A percentile compares a stretch with the other conserved stretches of the same genome.
Evolutionary conservation across 441 rosid species (phyloP).

Genomic region (Geranium incanum): DNA sequence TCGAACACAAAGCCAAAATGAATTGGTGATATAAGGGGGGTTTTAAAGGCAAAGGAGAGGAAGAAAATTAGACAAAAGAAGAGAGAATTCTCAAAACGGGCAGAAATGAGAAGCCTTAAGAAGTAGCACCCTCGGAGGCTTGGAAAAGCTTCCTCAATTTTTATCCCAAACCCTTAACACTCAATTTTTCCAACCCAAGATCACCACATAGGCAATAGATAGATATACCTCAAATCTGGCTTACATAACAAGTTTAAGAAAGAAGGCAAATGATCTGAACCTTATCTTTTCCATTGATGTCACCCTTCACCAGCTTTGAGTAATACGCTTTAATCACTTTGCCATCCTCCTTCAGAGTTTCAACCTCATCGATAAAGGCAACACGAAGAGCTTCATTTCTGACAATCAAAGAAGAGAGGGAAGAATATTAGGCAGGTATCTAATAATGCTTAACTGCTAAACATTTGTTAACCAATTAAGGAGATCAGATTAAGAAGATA

Average conservation of each 20-base stretch:
- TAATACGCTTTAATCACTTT: conserved; percentile 63
- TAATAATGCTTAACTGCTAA: background rate
- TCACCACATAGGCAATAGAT: background rate
- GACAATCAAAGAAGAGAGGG: conserved; percentile 25
- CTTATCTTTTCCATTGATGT: conserved; percentile 95
- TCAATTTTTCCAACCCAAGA: background rate
- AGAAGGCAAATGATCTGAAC: conserved; percentile 28
- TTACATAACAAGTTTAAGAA: conserved; percentile 3
- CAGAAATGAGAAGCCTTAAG: no score
- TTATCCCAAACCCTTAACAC: background rate
- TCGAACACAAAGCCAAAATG: no score
- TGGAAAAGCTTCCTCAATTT: background rate
- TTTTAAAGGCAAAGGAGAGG: no score
- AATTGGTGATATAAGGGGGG: no score
- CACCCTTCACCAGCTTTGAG: conserved; percentile 99
- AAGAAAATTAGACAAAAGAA: no score
- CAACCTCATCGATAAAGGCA: conserved; percentile 92
- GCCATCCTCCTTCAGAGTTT: conserved; percentile 71
- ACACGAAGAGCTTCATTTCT: conserved; percentile 99
- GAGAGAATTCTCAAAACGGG: no score
- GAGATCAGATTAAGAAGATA: background rate
- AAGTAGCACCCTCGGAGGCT: no score
- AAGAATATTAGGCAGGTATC: conserved; percentile 1
- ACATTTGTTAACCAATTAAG: background rate
- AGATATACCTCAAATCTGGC: background rate